Evolutionary conservation across 2,329 filamentous ascomycete genomes (phyloP).

Genomic region (Graphilbum fragrans): DNA sequence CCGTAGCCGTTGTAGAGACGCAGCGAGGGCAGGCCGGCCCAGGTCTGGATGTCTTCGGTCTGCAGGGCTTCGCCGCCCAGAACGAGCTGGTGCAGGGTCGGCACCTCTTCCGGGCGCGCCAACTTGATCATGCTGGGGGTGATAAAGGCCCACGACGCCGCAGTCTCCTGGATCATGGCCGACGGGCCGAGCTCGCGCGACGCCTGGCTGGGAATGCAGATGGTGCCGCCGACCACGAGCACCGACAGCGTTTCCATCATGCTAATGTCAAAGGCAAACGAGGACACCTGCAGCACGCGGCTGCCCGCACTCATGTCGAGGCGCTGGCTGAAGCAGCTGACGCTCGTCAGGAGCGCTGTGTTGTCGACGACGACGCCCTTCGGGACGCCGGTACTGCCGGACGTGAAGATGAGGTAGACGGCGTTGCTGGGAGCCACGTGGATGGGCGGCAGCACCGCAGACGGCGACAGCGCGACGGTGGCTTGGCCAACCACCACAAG

Average conservation of each 20-base stretch:
- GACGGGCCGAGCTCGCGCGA: too few species aligned
- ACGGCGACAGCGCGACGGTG: too few species aligned
- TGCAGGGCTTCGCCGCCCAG: conserved; percentile 22
- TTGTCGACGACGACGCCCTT: conserved; percentile 54
- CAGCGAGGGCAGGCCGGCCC: conserved; percentile 30
- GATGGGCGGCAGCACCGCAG: too few species aligned
- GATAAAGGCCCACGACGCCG: too few species aligned
- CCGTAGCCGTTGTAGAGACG: conserved; percentile 39
- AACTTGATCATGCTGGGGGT: conserved; percentile 22
- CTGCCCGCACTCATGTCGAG: conserved; percentile 37
- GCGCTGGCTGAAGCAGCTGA: conserved; percentile 35
- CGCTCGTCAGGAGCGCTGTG: conserved; percentile 40
- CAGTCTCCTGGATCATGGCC: too few species aligned
- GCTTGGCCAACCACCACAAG: too few species aligned
- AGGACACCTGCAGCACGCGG: conserved; percentile 46
- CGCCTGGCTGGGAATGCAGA: conserved; percentile 32
- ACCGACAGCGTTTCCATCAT: conserved; percentile 41
- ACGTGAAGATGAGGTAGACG: conserved; percentile 51
- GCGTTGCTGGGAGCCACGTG: conserved; percentile 27
- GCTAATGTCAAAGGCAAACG: conserved; percentile 42
- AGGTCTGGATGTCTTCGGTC: conserved; percentile 30
- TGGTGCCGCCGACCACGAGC: conserved; percentile 41
- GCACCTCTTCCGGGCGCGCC: conserved; percentile 30
- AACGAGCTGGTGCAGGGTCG: conserved; percentile 27
- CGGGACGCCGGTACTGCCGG: conserved; percentile 41